phyloP scores from a whole-genome alignment of 2,329 filamentous ascomycete genomes.

The Elsinoe arachidis region DNA sequence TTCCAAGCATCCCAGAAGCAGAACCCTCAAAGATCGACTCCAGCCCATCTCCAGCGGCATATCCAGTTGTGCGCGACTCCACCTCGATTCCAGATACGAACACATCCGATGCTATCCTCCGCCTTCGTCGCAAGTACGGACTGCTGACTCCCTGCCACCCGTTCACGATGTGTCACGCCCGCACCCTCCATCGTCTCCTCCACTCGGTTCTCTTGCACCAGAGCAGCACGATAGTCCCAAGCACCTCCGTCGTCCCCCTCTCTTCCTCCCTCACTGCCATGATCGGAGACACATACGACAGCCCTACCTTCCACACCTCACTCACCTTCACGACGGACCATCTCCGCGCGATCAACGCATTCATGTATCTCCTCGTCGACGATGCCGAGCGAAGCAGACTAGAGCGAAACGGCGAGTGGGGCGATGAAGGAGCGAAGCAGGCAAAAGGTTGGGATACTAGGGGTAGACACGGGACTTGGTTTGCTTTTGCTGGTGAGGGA shows the following conservation, averaged over 20 bases:
- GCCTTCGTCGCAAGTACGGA: constrained; percentile 26
- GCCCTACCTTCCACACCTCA: constrained; percentile 17
- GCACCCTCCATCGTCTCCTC: constrained; percentile 30
- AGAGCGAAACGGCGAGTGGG: constrained; percentile 17
- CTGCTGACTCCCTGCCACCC: constrained; percentile 25
- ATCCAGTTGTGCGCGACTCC: constrained; percentile 1
- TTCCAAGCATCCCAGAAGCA: too few species aligned
- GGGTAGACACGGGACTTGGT: constrained; percentile 16
- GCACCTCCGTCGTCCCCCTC: constrained; percentile 19
- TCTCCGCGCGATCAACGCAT: constrained; percentile 24
- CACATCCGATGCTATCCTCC: constrained; percentile 13
- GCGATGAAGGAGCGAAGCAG: constrained; percentile 17
- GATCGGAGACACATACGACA: constrained; percentile 15
- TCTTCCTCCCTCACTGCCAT: constrained; percentile 15
- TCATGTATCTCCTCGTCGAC: constrained; percentile 25
- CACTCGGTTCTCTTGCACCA: constrained; percentile 23
- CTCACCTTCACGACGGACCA: constrained; percentile 22
- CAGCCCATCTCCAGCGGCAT: not conserved
- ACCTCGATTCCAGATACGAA: not conserved
- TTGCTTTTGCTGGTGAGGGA: constrained; percentile 13
- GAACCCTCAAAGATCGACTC: not conserved
- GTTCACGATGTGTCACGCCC: constrained; percentile 29
- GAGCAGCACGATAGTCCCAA: constrained; percentile 24
- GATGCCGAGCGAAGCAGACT: constrained; percentile 24
- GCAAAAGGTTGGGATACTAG: constrained; percentile 15